Evolutionary conservation across 2,329 filamentous ascomycete species (phyloP).

Genomic region (Cordyceps pruinosa): DNA sequence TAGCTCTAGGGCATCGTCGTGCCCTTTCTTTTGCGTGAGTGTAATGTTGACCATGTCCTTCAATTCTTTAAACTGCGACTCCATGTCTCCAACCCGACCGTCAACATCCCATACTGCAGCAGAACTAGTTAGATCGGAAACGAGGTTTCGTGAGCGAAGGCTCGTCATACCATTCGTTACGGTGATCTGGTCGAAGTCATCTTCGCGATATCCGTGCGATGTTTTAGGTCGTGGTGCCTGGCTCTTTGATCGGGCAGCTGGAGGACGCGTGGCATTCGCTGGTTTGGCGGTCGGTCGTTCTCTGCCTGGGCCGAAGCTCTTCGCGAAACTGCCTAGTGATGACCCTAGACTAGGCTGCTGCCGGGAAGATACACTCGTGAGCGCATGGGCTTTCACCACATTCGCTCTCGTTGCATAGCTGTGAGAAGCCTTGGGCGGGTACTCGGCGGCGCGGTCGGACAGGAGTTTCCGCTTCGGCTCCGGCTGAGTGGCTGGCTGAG

Average conservation of each 20-base stretch:
- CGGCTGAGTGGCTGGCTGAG: conserved; percentile 43
- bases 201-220: conserved; percentile 34
- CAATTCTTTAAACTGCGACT: conserved; percentile 64
- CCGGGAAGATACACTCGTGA: conserved; percentile 27
- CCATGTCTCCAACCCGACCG: conserved; percentile 67
- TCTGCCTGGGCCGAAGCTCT: conserved; percentile 50
- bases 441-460: conserved; percentile 48
- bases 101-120: conserved; percentile 71
- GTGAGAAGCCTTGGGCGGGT: conserved; percentile 33
- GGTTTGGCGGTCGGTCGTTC: conserved; percentile 31
- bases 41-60: conserved; percentile 66
- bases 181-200: conserved; percentile 31
- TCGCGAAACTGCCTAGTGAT: conserved; percentile 44
- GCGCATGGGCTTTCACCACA: conserved; percentile 40
- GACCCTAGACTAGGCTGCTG: conserved; percentile 24
- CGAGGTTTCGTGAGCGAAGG: conserved; percentile 5
- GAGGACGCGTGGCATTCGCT: conserved; percentile 40
- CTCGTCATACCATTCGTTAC: conserved; percentile 29
- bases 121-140: conserved; percentile 59
- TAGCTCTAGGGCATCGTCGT: conserved; percentile 67
- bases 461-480: conserved; percentile 56
- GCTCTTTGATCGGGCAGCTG: conserved; percentile 40
- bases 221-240: conserved; percentile 31
- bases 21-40: conserved; percentile 57
- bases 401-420: conserved; percentile 34